Evolutionary conservation across 306 rosid genomes (phyloP).

Genomic region (Quercus mongolica): DNA sequence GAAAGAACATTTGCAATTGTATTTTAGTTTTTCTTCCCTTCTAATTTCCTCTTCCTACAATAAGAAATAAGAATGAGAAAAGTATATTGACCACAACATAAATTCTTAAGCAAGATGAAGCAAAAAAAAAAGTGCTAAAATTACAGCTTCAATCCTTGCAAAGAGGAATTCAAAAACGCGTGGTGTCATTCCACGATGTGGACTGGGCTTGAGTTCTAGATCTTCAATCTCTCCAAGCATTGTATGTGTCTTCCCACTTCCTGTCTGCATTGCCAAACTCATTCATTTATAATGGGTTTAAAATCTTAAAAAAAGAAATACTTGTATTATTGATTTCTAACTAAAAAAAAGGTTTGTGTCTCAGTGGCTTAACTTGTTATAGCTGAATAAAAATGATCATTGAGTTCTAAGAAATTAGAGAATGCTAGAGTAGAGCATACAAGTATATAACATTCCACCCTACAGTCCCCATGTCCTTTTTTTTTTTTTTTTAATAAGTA

Average conservation of each 20-base stretch:
- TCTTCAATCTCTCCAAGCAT: conserved; percentile 97
- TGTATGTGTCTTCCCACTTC: conserved; percentile 97
- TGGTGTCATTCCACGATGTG: conserved; percentile 92
- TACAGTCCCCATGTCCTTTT: neutral
- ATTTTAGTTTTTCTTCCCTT: conserved; percentile 78
- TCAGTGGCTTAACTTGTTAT: neutral
- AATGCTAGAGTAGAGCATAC: neutral
- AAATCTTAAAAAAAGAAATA: neutral
- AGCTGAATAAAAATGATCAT: neutral
- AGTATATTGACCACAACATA: neutral
- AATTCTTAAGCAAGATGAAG: conserved; percentile 9
- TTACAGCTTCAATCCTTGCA: conserved; percentile 99
- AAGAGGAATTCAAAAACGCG: conserved; percentile 92
- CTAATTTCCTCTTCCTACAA: conserved; percentile 93
- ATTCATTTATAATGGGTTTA: conserved; percentile 14
- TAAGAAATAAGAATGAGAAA: conserved; percentile 10
- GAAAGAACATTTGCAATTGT: conserved; percentile 97
- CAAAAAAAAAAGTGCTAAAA: neutral
- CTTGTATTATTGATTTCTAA: neutral
- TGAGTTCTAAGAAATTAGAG: neutral
- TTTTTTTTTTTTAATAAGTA: no score
- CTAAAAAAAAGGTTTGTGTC: no score
- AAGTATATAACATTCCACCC: neutral
- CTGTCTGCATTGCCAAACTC: conserved; percentile 66
- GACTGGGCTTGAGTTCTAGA: conserved; percentile 85